Evolutionary conservation across 31 red algal species (phyloP), one percentile per base, ranked within the genome.

Genomic region (Asparagopsis taxiformis): DNA sequence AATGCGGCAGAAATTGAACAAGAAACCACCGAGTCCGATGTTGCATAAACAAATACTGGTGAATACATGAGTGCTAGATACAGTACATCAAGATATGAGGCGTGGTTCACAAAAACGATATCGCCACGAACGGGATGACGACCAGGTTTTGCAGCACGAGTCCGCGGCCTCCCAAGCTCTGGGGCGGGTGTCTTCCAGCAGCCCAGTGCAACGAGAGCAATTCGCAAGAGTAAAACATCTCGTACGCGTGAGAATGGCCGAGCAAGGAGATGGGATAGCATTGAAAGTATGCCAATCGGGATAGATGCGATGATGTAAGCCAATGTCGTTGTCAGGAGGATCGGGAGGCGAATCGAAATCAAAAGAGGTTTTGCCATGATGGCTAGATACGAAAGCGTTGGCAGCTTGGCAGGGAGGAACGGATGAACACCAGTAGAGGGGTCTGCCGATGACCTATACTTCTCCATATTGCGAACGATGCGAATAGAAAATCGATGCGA

Each of bases 381-480:
- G 36, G 11, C 23, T 26, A 65, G 41, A 37, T 65, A 28, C 2
- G 49, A 20, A 19, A 60, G 36, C 1, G 51, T 13, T 1, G 29
- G 22, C 0, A 50, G 51, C n/a, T 70, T 31, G 28, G 59, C 51
- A 26, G 70, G 82, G 31, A 91, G 58, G 66, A 75, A 81, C 1
- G 86, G 86, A 37, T 83, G 86, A 21, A 91, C 31, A 31, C 84
- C 84, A 17, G 84, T 88, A n/a, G 84, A 77, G 3, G 84, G 73
- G 28, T 88, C 84, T 52, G 84, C 65, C 9, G 73, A 60, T 5
- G 72, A 78, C 44, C 84, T 70, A 34, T 77, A 88, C 84, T 88
- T 88, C 25, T 88, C 84, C 84, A 88, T 88, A 48, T 26, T 58
- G 62, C 0, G 37, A 31, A 22, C 6, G 73, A 41, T 0, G 43